These are phyloP conservation scores for Penicillium sp. DNA, from an alignment of 2,329 filamentous ascomycete species.

Conservation along the genomic window DNA sequence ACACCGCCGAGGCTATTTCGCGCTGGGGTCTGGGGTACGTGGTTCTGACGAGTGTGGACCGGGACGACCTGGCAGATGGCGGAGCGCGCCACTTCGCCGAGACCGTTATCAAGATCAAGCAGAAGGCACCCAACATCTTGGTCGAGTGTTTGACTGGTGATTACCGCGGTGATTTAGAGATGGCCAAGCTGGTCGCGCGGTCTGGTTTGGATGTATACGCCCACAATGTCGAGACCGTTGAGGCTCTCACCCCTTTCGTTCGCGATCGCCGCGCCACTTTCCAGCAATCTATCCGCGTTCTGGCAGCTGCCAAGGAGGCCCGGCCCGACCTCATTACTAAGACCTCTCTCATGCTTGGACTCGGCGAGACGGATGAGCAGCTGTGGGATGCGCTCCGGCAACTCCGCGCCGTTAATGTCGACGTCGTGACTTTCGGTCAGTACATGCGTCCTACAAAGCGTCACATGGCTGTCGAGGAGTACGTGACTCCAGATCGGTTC, in stretches of 20 bases:
- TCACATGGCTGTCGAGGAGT: slow-evolving; percentile 94
- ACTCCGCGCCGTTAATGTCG: slow-evolving; percentile 72
- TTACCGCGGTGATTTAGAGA: slow-evolving; percentile 76
- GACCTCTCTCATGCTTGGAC: slow-evolving; percentile 92
- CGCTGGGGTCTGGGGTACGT: slow-evolving; percentile 96
- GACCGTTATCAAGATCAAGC: slow-evolving; percentile 90
- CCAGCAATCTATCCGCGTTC: slow-evolving; percentile 72
- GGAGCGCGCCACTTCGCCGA: slow-evolving; percentile 87
- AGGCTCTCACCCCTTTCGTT: slow-evolving; percentile 82
- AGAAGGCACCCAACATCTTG: slow-evolving; percentile 52
- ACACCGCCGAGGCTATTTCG: slow-evolving; percentile 87
- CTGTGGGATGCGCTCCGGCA: slow-evolving; percentile 73
- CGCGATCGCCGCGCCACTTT: slow-evolving; percentile 87
- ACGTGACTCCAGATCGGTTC: slow-evolving; percentile 85
- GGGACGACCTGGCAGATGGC: slow-evolving; percentile 85
- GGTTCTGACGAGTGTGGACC: slow-evolving; percentile 86
- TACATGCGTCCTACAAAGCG: slow-evolving; percentile 99
- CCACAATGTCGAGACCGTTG: slow-evolving; percentile 94
- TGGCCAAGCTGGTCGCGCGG: slow-evolving; percentile 76
- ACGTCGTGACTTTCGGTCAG: slow-evolving; percentile 98
- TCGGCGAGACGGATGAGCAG: slow-evolving; percentile 87
- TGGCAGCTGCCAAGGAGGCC: slow-evolving; percentile 74
- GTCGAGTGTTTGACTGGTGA: slow-evolving; percentile 63
- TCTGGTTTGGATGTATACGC: slow-evolving; percentile 94
- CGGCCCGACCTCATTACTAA: slow-evolving; percentile 85